Evolutionary conservation across 352 stramenopile species (phyloP).

Genomic region (Phytophthora rubi): DNA sequence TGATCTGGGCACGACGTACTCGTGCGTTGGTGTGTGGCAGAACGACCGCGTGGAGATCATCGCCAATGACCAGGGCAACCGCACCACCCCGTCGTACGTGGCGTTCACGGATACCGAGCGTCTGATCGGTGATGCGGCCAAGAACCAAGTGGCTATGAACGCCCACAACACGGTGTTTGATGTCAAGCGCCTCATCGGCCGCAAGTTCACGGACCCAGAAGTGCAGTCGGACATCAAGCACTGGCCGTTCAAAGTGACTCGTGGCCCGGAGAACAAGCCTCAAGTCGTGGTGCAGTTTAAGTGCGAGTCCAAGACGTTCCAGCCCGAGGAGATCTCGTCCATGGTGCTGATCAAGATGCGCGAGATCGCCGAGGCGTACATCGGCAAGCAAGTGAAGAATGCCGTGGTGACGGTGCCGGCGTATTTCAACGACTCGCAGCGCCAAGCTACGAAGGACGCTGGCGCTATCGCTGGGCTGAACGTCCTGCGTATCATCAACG

Average conservation of each 20-base stretch:
- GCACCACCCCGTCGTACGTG: conserved; percentile 96
- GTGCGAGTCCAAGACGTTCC: conserved; percentile 72
- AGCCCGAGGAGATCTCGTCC: conserved; percentile 85
- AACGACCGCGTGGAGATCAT: conserved; percentile 98
- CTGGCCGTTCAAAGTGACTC: conserved; percentile 74
- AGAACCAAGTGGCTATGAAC: conserved; percentile 95
- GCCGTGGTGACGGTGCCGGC: conserved; percentile 96
- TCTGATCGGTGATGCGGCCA: conserved; percentile 95
- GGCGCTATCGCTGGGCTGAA: conserved; percentile 92
- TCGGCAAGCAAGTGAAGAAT: conserved; percentile 74
- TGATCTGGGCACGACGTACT: conserved; percentile 98
- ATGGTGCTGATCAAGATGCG: conserved; percentile 85
- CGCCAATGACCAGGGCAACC: conserved; percentile 96
- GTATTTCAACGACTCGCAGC: conserved; percentile 96
- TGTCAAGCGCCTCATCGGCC: conserved; percentile 96
- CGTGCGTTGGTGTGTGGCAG: conserved; percentile 97
- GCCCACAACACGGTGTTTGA: conserved; percentile 96
- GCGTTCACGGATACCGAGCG: conserved; percentile 95
- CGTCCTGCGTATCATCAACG: conserved; percentile 96
- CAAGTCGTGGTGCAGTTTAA: conserved; percentile 78
- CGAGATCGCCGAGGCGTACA: conserved; percentile 67
- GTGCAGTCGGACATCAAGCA: conserved; percentile 87
- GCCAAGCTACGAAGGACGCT: conserved; percentile 94
- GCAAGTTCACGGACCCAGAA: conserved; percentile 91
- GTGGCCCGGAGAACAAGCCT: conserved; percentile 67